A percentile compares a stretch with the other conserved stretches of the same genome.
phyloP scores from a whole-genome alignment of 2,329 filamentous ascomycete genomes.

The Cordyceps pruinosa region DNA sequence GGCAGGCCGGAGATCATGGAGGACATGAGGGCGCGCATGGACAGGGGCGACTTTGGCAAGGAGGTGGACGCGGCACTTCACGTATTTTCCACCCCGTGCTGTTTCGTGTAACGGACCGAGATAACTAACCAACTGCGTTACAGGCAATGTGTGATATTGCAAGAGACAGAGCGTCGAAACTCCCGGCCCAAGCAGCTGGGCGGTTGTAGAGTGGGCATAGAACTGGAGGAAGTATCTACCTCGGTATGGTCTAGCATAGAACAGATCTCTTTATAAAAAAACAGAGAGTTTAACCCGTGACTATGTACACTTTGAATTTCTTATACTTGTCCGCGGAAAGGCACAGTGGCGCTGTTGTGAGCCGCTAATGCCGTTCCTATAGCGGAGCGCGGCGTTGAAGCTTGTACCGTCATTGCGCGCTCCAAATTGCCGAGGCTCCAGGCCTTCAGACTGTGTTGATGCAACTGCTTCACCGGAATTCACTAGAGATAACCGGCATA shows the following conservation, averaged over 20 bases:
- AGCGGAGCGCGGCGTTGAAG: not conserved
- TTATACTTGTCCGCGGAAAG: not conserved
- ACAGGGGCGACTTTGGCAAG: conserved; percentile 52
- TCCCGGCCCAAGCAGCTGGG: conserved; percentile 25
- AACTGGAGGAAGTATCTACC: no score
- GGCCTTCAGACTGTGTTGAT: not conserved
- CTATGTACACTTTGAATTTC: no score
- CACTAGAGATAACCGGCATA: no score
- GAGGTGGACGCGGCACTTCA: conserved; percentile 71
- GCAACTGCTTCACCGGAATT: not conserved
- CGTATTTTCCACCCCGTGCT: conserved; percentile 39
- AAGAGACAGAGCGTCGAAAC: conserved; percentile 65
- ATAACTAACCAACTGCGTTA: conserved; percentile 8
- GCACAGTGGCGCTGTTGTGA: not conserved
- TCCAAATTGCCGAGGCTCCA: not conserved
- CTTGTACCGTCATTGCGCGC: not conserved
- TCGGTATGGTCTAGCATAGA: no score
- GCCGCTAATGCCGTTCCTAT: not conserved
- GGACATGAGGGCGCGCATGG: conserved; percentile 72
- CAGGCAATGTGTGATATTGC: conserved; percentile 93
- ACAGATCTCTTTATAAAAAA: not conserved
- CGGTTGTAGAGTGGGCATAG: not conserved
- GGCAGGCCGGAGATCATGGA: conserved; percentile 67
- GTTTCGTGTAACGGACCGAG: not conserved
- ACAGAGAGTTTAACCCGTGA: no score